Conservation (phyloP, 2,329 filamentous ascomycete genomes). For the Trichoderma koningii region DNA sequence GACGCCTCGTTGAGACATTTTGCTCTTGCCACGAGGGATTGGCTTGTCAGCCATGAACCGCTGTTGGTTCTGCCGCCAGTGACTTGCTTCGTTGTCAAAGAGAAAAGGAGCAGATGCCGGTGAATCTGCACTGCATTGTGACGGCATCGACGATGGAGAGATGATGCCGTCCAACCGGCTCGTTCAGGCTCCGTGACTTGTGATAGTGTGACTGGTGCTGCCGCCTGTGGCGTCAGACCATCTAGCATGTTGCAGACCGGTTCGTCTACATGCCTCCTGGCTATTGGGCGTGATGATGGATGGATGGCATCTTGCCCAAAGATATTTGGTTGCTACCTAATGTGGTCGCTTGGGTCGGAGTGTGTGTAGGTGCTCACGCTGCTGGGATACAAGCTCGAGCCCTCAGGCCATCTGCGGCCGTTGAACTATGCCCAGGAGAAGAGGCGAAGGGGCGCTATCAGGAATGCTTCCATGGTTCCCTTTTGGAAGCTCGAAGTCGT, state of each 20-base stretch:
- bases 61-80: background rate
- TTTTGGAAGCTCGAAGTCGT: background rate
- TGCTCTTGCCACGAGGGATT: background rate
- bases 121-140: conserved; percentile 12
- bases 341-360: background rate
- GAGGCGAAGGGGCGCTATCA: background rate
- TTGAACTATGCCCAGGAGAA: background rate
- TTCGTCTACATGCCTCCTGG: conserved; percentile 1
- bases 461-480: background rate
- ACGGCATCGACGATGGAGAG: conserved; percentile 1
- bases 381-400: background rate
- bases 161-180: conserved; percentile 4
- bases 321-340: conserved; percentile 3
- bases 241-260: conserved; percentile 11
- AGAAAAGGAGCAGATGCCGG: background rate
- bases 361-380: background rate
- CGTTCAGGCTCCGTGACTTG: background rate
- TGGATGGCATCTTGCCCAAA: background rate
- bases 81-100: background rate
- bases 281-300: background rate
- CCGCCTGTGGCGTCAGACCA: background rate
- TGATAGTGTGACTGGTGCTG: conserved; percentile 3
- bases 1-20: conserved; percentile 1
- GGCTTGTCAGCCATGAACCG: background rate
- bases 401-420: background rate